Evolutionary conservation across 73 alveolate genomes (phyloP).

Genomic region (Paramecium sexaurelia): DNA sequence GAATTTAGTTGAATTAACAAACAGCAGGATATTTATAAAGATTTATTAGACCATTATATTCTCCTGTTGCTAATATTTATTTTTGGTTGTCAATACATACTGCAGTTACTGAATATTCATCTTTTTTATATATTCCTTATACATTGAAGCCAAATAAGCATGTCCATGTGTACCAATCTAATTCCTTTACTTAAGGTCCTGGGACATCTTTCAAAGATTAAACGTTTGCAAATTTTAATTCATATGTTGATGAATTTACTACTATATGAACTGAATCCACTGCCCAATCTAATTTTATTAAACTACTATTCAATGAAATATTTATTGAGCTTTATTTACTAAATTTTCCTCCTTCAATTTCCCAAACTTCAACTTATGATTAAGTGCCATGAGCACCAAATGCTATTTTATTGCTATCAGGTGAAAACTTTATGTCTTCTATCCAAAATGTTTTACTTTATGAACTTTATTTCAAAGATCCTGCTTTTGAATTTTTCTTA

Average conservation of each 20-base stretch:
- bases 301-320: conserved; percentile 86
- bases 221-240: conserved; percentile 87
- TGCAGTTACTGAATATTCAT: conserved; percentile 87
- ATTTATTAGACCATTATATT: conserved; percentile 88
- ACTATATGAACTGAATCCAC: conserved; percentile 83
- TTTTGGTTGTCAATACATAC: conserved; percentile 81
- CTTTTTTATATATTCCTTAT: conserved; percentile 95
- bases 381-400: conserved; percentile 96
- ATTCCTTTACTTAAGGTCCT: conserved; percentile 84
- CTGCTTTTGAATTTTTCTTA: conserved; percentile 74
- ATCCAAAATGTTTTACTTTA: conserved; percentile 76
- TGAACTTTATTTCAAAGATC: neutral
- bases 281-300: conserved; percentile 96
- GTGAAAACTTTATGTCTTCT: conserved; percentile 94
- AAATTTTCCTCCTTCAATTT: conserved; percentile 73
- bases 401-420: conserved; percentile 84
- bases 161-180: conserved; percentile 95
- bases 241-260: conserved; percentile 92
- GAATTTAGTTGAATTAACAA: conserved; percentile 78
- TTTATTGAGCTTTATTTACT: conserved; percentile 69
- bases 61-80: conserved; percentile 91
- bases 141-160: conserved; percentile 94
- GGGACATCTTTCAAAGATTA: conserved; percentile 76
- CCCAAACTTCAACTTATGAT: conserved; percentile 85
- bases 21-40: conserved; percentile 95